A percentile compares a stretch with the other conserved stretches of the same genome.
These are phyloP conservation scores for Tolypocladium inflatum DNA, from an alignment of 2,329 filamentous ascomycete species.

Conservation along the genomic window DNA sequence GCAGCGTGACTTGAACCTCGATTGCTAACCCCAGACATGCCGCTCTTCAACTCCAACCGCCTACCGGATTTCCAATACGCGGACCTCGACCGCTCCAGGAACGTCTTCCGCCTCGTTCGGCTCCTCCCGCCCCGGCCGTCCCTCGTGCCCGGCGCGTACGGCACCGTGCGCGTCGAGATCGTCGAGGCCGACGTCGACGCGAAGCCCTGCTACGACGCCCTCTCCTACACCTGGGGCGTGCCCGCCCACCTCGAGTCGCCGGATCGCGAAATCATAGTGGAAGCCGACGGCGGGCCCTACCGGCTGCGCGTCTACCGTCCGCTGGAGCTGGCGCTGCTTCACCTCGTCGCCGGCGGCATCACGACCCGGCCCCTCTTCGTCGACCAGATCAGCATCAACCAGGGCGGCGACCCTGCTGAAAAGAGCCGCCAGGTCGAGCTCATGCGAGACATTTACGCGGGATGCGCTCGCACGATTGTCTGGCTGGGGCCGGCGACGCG, in stretches of 20 bases:
- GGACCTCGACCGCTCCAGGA: slow-evolving; percentile 1
- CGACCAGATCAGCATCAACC: slow-evolving; percentile 23
- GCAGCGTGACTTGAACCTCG: not conserved
- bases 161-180: slow-evolving; percentile 16
- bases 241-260: slow-evolving; percentile 3
- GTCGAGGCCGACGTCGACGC: slow-evolving; percentile 12
- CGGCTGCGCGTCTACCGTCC: slow-evolving; percentile 15
- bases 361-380: slow-evolving; percentile 14
- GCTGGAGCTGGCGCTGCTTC: slow-evolving; percentile 18
- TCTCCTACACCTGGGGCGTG: slow-evolving; percentile 21
- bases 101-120: slow-evolving; percentile 15
- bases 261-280: slow-evolving; percentile 16
- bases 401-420: slow-evolving; percentile 11
- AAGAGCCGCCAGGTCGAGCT: slow-evolving; percentile 16
- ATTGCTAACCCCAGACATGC: not conserved
- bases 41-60: not conserved
- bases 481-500: slow-evolving; percentile 17
- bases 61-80: slow-evolving; percentile 4
- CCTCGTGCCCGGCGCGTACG: slow-evolving; percentile 8
- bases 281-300: slow-evolving; percentile 4
- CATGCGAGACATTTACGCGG: slow-evolving; percentile 19
- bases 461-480: slow-evolving; percentile 11
- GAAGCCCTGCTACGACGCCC: slow-evolving; percentile 13
- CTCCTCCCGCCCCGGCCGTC: slow-evolving; percentile 11
- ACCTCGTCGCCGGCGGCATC: slow-evolving; percentile 5